Evolutionary conservation across 352 stramenopile genomes (phyloP), one percentile per base, ranked within the genome.

Genomic region (Aphanomyces stellatus): DNA sequence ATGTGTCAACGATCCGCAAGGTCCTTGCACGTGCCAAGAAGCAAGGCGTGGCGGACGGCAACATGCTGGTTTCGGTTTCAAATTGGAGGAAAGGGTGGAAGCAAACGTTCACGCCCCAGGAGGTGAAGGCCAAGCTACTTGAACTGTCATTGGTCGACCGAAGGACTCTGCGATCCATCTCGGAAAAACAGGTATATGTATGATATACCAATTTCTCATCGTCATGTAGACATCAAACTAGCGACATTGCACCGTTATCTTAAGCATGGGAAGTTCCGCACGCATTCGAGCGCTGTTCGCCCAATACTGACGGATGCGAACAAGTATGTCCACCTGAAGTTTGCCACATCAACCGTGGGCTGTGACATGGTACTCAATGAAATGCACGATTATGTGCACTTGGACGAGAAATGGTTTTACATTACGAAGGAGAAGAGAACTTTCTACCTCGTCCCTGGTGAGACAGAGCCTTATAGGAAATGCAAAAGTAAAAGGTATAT

Each of bases 321-420:
- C 49, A 57, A 57, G 25, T 57, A 57, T 24, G 11, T 13, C 49
- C 24, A 24, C 6, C 10, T 57, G 25, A 57, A 57, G 19, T 57
- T 57, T 34, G 49, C 15, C 10, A 30, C 31, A 5, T 33, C 4
- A 6, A n/a, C n/a, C n/a, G n/a, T n/a, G n/a, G 7, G 49, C 15
- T 28, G 19, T 34, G 30, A 33, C n/a, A 57, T 57, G 49, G 24
- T 28, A 19, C 15, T 53, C 6, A 13, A 34, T 34, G 49, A 57
- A 13, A 5, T 57, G 4, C 24, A 33, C 15, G 25, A 57, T 17
- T 57, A 57, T 24, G 49, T 57, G 4, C 49, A 57, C 19, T 7
- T 57, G 4, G 49, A 57, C 19, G 49, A 62, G 56, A 83, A 82
- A 56, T 80, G 76, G 76, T 75, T 79, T 63, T 51, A 73, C n/a